Evolutionary conservation across 257 asterid genomes (phyloP), one percentile per base, ranked within the genome.

Genomic region (Forsythia suspensa): DNA sequence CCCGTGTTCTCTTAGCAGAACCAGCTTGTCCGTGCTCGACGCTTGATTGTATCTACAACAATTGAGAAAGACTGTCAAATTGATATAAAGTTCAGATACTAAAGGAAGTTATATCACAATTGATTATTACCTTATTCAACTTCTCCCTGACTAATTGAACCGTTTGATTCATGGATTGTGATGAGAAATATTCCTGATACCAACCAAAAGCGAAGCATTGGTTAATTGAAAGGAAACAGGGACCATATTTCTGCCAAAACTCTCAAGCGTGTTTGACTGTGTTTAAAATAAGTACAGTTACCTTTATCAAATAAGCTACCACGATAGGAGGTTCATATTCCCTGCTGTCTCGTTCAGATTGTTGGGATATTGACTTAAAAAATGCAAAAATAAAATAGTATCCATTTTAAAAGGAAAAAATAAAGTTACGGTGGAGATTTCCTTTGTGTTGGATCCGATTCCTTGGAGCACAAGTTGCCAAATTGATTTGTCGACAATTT

Each of bases 101-200:
- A 20, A 18, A 37, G 41, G 2, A 41, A 34, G 74, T 44, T n/a
- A 46, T 16, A 61, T 9, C 24, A 38, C 24, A 59, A 29, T 41
- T 59, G 59, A 72, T 76, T 63, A 73, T 59, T 81, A 90, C 96
- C 97, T 91, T 86, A 74, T 91, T 85, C 59, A 94, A 87, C 84
- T 91, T 94, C 82, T 90, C 96, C 80, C 97, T 86, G 80, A 94
- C 97, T 78, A 89, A 77, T 51, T 85, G 85, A 76, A 91, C 97
- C 1, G 97, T 95, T 83, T 80, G 89, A 76, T 95, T 95, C 98
- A 92, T 92, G 66, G 98, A 95, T 71, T 88, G 80, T 9, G 90
- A 86, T 3, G 95, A 87, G 73, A 92, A 95, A 85, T 95, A 92
- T 79, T 89, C 97, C 97, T 91, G 87, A 46, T 10, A 79, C 71